Base-by-base conservation (phyloP, 2,329 filamentous ascomycete genomes). In the Emergomyces pasteurianus region DNA sequence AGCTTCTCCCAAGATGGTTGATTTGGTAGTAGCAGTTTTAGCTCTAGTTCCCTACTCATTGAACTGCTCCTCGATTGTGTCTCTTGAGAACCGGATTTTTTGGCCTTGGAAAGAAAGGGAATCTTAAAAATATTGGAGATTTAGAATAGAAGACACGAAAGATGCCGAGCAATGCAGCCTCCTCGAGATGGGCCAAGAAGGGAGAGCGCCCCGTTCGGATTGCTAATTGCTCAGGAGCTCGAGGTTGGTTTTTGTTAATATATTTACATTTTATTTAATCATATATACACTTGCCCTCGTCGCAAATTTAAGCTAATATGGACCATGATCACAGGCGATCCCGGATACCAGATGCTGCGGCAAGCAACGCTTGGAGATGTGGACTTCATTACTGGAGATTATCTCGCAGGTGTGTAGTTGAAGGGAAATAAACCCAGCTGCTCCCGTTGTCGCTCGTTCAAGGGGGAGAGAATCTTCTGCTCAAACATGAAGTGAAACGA, bases 301-400 rank as follows among this genome's bases (percentile, higher is more conserved):
- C n/a, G n/a, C n/a, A n/a, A n/a, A n/a, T n/a, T n/a, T 21, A 28
- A 9, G 26, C 53, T 60, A 14, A 58, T 26, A 26, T 21, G 16
- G 40, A n/a, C 18, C n/a, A 26, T n/a, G 6, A n/a, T 5, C 5
- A 9, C 62, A 65, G 71, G 69, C 5, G 72, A 75, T 52, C 72
- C 72, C 2, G 71, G 68, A 28, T 70, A 70, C 50, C 68, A 74
- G 55, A 74, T 74, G 73, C 67, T 68, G 40, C 69, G 68, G n/a
- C 73, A 74, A 64, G 72, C 69, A 2, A 73, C 66, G 1, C 57
- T 69, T 36, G 72, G 71, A 61, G 73, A 71, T 47, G 70, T 78
- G 12, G 80, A 83, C 64, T 78, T 82, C 21, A 80, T 83, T 54
- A 82, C 79, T 0, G 80, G 80, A 12, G 81, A 83, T 63, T 82